Evolutionary conservation across 345 rosid species (phyloP).

Genomic region (Bruguiera sexangula): DNA sequence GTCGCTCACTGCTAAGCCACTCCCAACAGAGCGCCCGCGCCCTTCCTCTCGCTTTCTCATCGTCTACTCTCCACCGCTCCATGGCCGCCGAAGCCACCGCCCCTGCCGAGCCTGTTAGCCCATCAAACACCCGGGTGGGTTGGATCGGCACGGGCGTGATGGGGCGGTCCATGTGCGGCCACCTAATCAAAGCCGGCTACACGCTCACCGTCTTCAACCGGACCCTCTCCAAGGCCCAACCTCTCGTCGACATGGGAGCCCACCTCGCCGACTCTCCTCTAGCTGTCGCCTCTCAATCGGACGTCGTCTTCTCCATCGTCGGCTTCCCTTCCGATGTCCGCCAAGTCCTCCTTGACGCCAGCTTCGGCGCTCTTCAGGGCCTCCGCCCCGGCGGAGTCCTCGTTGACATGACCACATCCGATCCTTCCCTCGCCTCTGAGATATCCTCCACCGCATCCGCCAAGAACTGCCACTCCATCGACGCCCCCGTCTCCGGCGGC

Average conservation of each 20-base stretch:
- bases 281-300: constrained; percentile 64
- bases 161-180: constrained; percentile 84
- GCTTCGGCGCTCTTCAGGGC: constrained; percentile 66
- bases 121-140: constrained; percentile 74
- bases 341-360: constrained; percentile 68
- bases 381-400: constrained; percentile 72
- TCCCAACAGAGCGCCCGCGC: neutral
- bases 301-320: constrained; percentile 89
- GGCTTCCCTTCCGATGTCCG: constrained; percentile 91
- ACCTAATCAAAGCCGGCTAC: constrained; percentile 77
- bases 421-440: constrained; percentile 83
- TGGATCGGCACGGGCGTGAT: constrained; percentile 95
- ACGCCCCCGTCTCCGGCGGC: constrained; percentile 80
- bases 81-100: constrained; percentile 48
- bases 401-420: constrained; percentile 96
- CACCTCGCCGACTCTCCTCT: constrained; percentile 57
- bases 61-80: constrained; percentile 34
- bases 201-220: constrained; percentile 79
- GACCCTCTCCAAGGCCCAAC: constrained; percentile 72
- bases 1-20: constrained; percentile 15
- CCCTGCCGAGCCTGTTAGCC: constrained; percentile 32
- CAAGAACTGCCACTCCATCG: constrained; percentile 57
- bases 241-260: constrained; percentile 75
- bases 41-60: constrained; percentile 6
- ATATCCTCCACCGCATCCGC: constrained; percentile 52